phyloP scores from a whole-genome alignment of 2,329 filamentous ascomycete species.

The Cercospora sojina region DNA sequence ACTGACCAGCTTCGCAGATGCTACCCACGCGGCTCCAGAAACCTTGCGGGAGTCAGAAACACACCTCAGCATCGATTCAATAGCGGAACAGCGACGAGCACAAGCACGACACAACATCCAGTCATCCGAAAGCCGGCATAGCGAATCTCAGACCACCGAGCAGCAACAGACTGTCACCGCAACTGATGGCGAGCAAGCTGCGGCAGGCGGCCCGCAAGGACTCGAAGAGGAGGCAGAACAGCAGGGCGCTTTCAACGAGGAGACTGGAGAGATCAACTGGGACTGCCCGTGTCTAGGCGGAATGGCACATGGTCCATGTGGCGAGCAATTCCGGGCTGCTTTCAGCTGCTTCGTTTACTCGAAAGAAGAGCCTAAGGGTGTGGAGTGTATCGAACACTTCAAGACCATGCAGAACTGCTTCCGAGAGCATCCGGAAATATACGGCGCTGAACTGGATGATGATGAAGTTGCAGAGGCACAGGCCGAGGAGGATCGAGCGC shows the following conservation, averaged over 20 bases:
- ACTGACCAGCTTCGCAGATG: constrained; percentile 29
- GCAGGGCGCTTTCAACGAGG: constrained; percentile 94
- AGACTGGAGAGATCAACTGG: constrained; percentile 99
- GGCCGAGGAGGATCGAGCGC: constrained; percentile 25
- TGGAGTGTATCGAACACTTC: constrained; percentile 39
- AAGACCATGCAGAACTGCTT: constrained; percentile 99
- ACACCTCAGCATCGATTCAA: constrained; percentile 47
- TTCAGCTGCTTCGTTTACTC: constrained; percentile 99
- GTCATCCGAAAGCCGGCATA: constrained; percentile 12
- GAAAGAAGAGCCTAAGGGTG: constrained; percentile 79
- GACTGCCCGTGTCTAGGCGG: constrained; percentile 96
- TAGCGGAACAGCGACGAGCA: constrained; percentile 44
- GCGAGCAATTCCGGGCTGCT: constrained; percentile 89
- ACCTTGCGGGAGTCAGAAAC: constrained; percentile 44
- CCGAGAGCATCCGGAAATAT: constrained; percentile 85
- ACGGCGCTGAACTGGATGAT: constrained; percentile 81
- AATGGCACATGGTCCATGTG: constrained; percentile 95
- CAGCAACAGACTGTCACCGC: constrained; percentile 19
- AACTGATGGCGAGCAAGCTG: constrained; percentile 26
- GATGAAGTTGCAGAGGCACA: constrained; percentile 57
- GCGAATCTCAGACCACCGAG: constrained; percentile 16
- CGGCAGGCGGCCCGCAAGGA: constrained; percentile 48
- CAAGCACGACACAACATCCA: constrained; percentile 28
- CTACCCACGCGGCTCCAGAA: constrained; percentile 40
- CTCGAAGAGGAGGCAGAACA: constrained; percentile 79